Evolutionary conservation across 2,329 filamentous ascomycete species (phyloP).

Genomic region (Apiospora rasikravindrae): DNA sequence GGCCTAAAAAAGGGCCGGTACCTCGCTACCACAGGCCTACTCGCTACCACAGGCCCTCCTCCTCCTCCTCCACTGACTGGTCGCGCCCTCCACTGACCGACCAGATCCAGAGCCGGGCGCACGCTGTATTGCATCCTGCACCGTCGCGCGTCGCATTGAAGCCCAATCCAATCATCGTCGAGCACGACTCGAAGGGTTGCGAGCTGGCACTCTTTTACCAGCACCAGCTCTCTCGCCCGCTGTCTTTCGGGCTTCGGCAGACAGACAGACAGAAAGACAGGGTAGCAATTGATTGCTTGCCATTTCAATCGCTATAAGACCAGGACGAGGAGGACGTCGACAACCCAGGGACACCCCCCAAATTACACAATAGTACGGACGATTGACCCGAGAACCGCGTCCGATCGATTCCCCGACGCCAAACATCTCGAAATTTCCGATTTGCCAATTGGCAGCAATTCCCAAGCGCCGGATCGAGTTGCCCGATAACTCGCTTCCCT

Average conservation of each 20-base stretch:
- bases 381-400: not conserved
- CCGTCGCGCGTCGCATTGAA: slow-evolving; percentile 12
- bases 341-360: not conserved
- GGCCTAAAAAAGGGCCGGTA: not conserved
- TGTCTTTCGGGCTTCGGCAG: not conserved
- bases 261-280: not conserved
- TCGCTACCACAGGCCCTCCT: not conserved
- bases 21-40: too few relatives aligned
- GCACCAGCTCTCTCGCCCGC: not conserved
- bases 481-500: not conserved
- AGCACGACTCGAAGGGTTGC: not conserved
- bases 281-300: not conserved
- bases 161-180: slow-evolving; percentile 18
- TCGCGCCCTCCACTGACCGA: not conserved
- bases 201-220: not conserved
- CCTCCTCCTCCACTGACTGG: too few relatives aligned
- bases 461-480: not conserved
- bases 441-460: not conserved
- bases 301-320: not conserved
- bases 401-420: not conserved
- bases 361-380: not conserved
- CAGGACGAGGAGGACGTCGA: not conserved
- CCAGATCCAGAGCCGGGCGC: not conserved
- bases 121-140: not conserved
- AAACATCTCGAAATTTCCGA: not conserved